phyloP scores from a whole-genome alignment of 345 rosid species.

The Syzygium aqueum region DNA sequence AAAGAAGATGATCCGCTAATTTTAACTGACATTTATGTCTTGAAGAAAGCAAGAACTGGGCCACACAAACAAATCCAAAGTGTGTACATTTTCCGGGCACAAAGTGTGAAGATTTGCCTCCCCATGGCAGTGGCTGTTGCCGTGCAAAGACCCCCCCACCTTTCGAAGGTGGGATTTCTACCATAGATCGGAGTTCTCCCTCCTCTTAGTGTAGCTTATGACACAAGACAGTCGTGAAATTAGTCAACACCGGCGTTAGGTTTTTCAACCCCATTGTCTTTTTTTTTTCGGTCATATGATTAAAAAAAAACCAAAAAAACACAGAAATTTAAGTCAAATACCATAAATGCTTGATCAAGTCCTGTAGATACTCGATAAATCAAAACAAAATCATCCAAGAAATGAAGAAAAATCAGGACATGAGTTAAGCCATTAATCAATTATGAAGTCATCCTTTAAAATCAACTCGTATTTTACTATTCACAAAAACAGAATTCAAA shows the following conservation, averaged over 20 bases:
- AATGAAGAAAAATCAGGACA: too few species aligned
- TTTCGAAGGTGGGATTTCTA: neutral
- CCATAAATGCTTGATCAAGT: neutral
- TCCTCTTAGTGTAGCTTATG: neutral
- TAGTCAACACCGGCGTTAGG: neutral
- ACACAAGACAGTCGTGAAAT: neutral
- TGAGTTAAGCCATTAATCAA: too few species aligned
- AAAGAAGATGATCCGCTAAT: neutral
- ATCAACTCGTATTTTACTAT: neutral
- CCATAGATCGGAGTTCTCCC: neutral
- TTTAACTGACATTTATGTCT: neutral
- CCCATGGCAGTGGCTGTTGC: too few species aligned
- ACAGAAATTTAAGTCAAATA: too few species aligned
- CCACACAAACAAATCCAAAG: neutral
- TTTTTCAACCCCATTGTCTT: neutral
- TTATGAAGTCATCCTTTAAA: too few species aligned
- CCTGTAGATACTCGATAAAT: neutral
- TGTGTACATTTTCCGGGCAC: neutral
- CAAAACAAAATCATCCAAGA: too few species aligned
- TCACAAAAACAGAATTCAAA: too few species aligned
- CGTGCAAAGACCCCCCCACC: neutral
- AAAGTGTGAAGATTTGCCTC: too few species aligned
- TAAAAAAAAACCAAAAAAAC: too few species aligned
- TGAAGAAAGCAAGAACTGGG: neutral
- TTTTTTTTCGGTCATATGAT: too few species aligned